Percentiles rank a stretch among this genome's conserved stretches.
Evolutionary conservation across 2,329 filamentous ascomycete species (phyloP).

Genomic region (Fusarium odoratissimum): DNA sequence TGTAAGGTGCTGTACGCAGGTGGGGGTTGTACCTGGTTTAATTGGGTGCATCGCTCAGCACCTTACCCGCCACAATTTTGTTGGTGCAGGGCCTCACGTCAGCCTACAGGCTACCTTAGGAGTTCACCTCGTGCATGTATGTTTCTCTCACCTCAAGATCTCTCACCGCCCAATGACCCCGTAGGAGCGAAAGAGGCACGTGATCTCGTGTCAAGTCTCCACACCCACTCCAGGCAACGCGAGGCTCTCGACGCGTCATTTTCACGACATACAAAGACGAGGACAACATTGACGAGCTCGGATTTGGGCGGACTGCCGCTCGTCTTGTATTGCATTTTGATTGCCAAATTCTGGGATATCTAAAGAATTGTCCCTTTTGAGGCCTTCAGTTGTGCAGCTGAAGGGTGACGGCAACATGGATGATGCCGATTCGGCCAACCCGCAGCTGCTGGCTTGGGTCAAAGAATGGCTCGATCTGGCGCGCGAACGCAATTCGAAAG

Average conservation of each 20-base stretch:
- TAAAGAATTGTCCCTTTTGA: neutral
- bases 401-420: conserved; percentile 44
- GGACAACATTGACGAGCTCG: neutral
- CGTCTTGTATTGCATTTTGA: neutral
- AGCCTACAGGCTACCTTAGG: conserved; percentile 13
- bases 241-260: conserved; percentile 24
- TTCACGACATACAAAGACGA: neutral
- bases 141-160: neutral
- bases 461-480: conserved; percentile 81
- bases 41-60: conserved; percentile 30
- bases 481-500: conserved; percentile 76
- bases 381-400: neutral
- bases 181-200: conserved; percentile 14
- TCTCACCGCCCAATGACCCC: conserved; percentile 8
- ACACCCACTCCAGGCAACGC: conserved; percentile 4
- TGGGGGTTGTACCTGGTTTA: conserved; percentile 23
- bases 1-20: conserved; percentile 22
- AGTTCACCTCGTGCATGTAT: neutral
- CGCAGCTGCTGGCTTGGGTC: conserved; percentile 77
- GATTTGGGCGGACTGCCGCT: neutral
- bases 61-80: conserved; percentile 19
- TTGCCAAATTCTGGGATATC: neutral
- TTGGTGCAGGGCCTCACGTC: conserved; percentile 37
- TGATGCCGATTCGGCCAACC: conserved; percentile 69
- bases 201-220: conserved; percentile 40